Conservation (phyloP, 495 filamentous ascomycete species). For the Trichoderma asperelloides region DNA sequence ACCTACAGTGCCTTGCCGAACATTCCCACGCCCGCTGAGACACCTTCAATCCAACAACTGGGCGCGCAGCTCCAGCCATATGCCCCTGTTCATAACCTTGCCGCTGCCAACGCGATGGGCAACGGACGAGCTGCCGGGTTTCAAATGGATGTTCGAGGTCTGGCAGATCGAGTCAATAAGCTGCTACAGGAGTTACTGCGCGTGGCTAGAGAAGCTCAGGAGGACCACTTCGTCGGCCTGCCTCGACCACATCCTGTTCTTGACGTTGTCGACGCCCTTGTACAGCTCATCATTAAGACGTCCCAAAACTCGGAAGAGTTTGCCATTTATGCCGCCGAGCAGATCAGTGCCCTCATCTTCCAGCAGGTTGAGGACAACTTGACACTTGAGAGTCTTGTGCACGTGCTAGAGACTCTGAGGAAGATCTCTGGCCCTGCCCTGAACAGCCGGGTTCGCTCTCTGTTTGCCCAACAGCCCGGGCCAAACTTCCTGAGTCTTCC, state of each 20-base stretch:
- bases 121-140: constrained; percentile 47
- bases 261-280: constrained; percentile 50
- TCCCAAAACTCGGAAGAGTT: constrained; percentile 55
- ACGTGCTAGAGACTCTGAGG: constrained; percentile 72
- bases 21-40: constrained; percentile 72
- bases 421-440: constrained; percentile 65
- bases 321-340: constrained; percentile 56
- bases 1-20: constrained; percentile 68
- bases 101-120: constrained; percentile 21
- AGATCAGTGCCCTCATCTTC: constrained; percentile 63
- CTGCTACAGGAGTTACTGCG: constrained; percentile 63
- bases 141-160: constrained; percentile 54
- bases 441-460: constrained; percentile 58
- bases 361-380: constrained; percentile 44
- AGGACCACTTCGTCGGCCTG: constrained; percentile 63
- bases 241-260: constrained; percentile 54
- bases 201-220: constrained; percentile 52
- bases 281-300: constrained; percentile 44
- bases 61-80: constrained; percentile 54
- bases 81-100: constrained; percentile 40
- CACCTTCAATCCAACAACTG: constrained; percentile 65
- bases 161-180: constrained; percentile 56
- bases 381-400: constrained; percentile 74
- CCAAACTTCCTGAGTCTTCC: constrained; percentile 69
- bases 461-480: constrained; percentile 56